Base-by-base conservation (phyloP, 192 early-diverging fungal genomes). In the Gamsiella multidivaricata region DNA sequence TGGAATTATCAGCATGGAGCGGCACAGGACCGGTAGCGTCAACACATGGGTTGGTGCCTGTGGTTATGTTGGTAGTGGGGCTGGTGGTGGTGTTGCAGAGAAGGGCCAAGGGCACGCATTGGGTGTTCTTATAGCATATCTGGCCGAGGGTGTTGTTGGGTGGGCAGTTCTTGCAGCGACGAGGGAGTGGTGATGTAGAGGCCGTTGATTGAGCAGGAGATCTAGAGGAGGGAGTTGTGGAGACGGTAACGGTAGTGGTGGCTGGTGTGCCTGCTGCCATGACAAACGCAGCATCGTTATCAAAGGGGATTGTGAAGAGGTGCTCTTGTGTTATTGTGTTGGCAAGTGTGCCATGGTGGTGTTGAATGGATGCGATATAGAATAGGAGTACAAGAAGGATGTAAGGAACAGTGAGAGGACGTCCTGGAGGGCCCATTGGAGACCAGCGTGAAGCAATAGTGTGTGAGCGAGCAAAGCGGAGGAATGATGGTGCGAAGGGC, bases 71-170 rank as follows among this genome's bases (percentile, higher is more conserved):
- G 14, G n/a, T 31, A 1, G 26, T 47, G 7, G 41, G 3, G 41
- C 17, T 47, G 43, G 42, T 17, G 28, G 10, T 5, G 26, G 2
- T n/a, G 31, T 32, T 29, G n/a, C 65, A 67, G 22, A 67, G 65
- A 15, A 67, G 54, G 32, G 41, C 22, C 1, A 51, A 0, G 25
- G 65, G 65, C 18, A 67, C 55, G 37, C 65, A 67, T 33, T 50
- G 43, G 4, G 46, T 67, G 23, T 67, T 67, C 31, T 67, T 67
- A 34, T 15, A 67, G 28, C 65, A 67, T 5, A n/a, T 58, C 14
- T 39, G 46, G n/a, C 65, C 65, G 11, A 46, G 12, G 5, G 52
- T 46, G 41, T 55, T 55, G 41, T 55, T 65, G 15, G 32, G 26
- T 2, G 45, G 46, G 18, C 65, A 56, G 29, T 47, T 12, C 22